Conservation (phyloP, 495 filamentous ascomycete genomes). For the Parachaetomium inaequale region DNA sequence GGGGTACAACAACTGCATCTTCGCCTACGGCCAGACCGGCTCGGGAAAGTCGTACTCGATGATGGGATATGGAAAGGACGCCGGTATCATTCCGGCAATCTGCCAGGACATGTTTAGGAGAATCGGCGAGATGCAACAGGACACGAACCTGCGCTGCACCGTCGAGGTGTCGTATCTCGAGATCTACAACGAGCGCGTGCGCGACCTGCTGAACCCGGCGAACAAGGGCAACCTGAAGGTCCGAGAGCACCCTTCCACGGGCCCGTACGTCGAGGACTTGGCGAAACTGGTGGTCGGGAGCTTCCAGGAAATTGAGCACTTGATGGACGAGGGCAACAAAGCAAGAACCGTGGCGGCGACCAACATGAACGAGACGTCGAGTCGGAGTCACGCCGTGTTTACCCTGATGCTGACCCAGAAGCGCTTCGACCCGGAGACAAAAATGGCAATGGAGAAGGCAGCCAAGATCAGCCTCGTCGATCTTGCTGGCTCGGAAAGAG, state of each 20-base stretch:
- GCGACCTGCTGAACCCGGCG: constrained; percentile 91
- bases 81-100: constrained; percentile 96
- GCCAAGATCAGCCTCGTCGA: constrained; percentile 98
- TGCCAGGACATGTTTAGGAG: constrained; percentile 96
- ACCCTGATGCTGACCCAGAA: constrained; percentile 95
- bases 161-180: constrained; percentile 99
- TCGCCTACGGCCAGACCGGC: constrained; percentile 98
- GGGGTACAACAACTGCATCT: constrained; percentile 99
- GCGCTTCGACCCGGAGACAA: constrained; percentile 85
- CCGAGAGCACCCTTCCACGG: constrained; percentile 94
- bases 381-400: constrained; percentile 96
- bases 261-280: constrained; percentile 96
- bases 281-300: constrained; percentile 97
- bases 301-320: constrained; percentile 89
- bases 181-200: constrained; percentile 98
- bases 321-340: constrained; percentile 99
- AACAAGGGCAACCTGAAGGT: constrained; percentile 97
- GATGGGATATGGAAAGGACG: constrained; percentile 98
- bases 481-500: constrained; percentile 95
- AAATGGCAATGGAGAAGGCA: constrained; percentile 95
- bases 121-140: constrained; percentile 68
- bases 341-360: constrained; percentile 96
- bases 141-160: constrained; percentile 78
- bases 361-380: constrained; percentile 99
- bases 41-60: constrained; percentile 99